phyloP scores from a whole-genome alignment of 2,329 filamentous ascomycete species.

The Cladosporium sp. region DNA sequence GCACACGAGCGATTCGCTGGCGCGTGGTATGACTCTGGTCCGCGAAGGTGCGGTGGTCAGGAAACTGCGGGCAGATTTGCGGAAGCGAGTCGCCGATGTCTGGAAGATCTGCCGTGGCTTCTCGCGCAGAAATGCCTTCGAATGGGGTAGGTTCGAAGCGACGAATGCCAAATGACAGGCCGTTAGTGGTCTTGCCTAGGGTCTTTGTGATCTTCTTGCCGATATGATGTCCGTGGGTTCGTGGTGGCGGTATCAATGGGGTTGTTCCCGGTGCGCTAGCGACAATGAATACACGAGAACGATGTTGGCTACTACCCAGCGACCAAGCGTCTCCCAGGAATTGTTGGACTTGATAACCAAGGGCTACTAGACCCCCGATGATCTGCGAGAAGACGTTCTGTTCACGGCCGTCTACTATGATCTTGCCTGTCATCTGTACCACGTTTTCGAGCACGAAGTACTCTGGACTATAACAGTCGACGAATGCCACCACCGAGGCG shows the following conservation, averaged over 20 bases:
- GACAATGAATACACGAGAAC: slow-evolving; percentile 65
- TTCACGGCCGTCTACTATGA: slow-evolving; percentile 24
- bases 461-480: slow-evolving; percentile 71
- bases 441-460: slow-evolving; percentile 80
- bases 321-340: slow-evolving; percentile 67
- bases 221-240: slow-evolving; percentile 60
- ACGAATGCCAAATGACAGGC: slow-evolving; percentile 55
- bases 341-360: slow-evolving; percentile 72
- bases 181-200: slow-evolving; percentile 59
- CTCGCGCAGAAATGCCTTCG: slow-evolving; percentile 47
- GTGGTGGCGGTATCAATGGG: slow-evolving; percentile 53
- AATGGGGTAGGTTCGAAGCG: slow-evolving; percentile 56
- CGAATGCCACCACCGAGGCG: slow-evolving; percentile 68
- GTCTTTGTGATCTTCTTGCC: slow-evolving; percentile 26
- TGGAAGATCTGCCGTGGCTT: slow-evolving; percentile 60
- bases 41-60: slow-evolving; percentile 61
- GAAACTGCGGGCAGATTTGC: slow-evolving; percentile 59
- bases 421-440: slow-evolving; percentile 51
- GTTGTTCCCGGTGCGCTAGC: slow-evolving; percentile 64
- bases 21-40: slow-evolving; percentile 40
- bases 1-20: slow-evolving; percentile 54
- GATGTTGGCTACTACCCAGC: slow-evolving; percentile 61
- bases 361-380: slow-evolving; percentile 65
- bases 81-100: slow-evolving; percentile 57
- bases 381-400: slow-evolving; percentile 71